phyloP scores from a whole-genome alignment of 2,329 filamentous ascomycete species.

The Seiridium cupressi region DNA sequence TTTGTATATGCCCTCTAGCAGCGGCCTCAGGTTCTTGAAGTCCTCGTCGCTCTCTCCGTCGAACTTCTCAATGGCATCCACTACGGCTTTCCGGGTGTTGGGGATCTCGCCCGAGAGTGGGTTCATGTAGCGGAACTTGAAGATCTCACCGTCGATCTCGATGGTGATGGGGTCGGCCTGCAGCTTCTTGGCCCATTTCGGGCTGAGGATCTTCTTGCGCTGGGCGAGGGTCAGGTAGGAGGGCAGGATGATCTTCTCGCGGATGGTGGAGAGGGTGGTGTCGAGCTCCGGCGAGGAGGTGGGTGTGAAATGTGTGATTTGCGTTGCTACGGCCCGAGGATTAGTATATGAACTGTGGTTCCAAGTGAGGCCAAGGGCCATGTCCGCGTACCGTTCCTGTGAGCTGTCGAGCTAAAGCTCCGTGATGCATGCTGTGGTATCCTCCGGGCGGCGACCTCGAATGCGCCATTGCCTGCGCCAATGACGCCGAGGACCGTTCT shows the following conservation, averaged over 20 bases:
- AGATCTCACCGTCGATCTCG: constrained; percentile 55
- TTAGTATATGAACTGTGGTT: no score
- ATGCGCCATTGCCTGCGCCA: constrained; percentile 19
- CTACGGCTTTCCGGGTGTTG: constrained; percentile 36
- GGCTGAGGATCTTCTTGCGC: constrained; percentile 50
- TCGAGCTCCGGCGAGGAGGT: constrained; percentile 55
- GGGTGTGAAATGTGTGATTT: constrained; percentile 44
- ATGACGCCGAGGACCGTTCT: constrained; percentile 23
- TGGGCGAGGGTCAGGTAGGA: constrained; percentile 53
- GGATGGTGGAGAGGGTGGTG: constrained; percentile 48
- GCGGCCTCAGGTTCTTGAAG: constrained; percentile 49
- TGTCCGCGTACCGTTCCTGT: constrained; percentile 20
- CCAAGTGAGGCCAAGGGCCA: no score
- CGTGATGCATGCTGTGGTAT: constrained; percentile 11
- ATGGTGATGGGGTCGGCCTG: constrained; percentile 55
- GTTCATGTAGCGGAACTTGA: constrained; percentile 49
- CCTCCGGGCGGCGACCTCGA: constrained; percentile 21
- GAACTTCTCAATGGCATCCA: constrained; percentile 42
- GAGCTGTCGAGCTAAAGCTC: constrained; percentile 25
- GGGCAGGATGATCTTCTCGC: constrained; percentile 61
- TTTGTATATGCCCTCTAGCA: constrained; percentile 49
- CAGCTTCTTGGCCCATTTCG: constrained; percentile 45
- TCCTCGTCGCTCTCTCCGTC: constrained; percentile 43
- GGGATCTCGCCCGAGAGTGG: constrained; percentile 37
- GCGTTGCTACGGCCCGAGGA: constrained; percentile 9